These are phyloP conservation scores for Cutaneotrichosporon cyanovorans DNA, from an alignment of 1,284 basidiomycete species.

Conservation along the genomic window DNA sequence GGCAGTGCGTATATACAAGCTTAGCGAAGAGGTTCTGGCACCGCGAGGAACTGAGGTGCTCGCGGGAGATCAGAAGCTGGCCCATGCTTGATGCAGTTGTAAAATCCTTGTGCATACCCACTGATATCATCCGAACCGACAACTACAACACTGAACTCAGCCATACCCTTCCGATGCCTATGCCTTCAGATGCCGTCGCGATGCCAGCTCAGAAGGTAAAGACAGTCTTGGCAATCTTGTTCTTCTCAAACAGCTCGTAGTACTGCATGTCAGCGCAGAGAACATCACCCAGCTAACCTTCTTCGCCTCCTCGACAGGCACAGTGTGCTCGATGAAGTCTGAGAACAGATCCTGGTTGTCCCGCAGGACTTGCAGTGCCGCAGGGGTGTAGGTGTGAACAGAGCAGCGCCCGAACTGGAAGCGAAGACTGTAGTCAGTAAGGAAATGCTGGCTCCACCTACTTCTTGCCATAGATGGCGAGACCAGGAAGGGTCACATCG, in stretches of 20 bases:
- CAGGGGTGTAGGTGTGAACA: conserved; percentile 66
- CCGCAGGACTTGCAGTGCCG: conserved; percentile 60
- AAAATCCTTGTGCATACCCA: no score
- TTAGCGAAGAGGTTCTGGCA: conserved; percentile 9
- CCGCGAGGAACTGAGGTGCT: no score
- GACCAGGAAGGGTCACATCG: conserved; percentile 36
- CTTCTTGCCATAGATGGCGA: conserved; percentile 70
- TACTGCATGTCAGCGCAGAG: no score
- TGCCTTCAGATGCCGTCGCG: no score
- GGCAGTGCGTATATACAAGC: conserved; percentile 29
- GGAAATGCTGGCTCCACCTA: background rate
- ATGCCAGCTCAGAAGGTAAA: no score
- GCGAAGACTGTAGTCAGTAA: conserved; percentile 13
- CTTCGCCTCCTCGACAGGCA: conserved; percentile 33
- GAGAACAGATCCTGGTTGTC: conserved; percentile 36
- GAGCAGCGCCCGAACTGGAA: conserved; percentile 64
- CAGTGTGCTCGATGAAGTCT: conserved; percentile 39
- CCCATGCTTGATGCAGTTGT: no score
- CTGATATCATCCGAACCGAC: no score
- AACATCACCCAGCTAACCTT: no score
- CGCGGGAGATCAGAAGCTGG: no score
- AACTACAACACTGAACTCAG: no score
- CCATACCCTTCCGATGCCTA: no score
- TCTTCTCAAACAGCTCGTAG: conserved; percentile 40
- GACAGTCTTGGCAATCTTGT: conserved; percentile 42